Evolutionary conservation across 305 asterid species (phyloP).

Genomic region (Andrographis paniculata): DNA sequence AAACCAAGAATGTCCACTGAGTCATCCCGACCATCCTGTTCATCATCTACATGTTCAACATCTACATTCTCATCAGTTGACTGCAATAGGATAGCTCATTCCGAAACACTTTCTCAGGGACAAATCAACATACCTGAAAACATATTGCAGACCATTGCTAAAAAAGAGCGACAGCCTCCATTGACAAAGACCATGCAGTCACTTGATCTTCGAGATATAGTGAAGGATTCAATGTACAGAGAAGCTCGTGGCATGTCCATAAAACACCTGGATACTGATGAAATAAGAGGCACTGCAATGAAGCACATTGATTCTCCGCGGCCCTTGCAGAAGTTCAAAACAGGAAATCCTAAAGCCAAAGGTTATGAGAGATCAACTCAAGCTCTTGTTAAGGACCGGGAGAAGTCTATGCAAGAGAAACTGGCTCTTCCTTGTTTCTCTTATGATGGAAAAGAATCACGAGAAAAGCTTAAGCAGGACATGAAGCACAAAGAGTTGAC

Average conservation of each 20-base stretch:
- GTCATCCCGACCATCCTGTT: slow-evolving; percentile 52
- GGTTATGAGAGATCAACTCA: slow-evolving; percentile 33
- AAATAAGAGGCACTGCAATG: slow-evolving; percentile 46
- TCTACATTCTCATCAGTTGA: slow-evolving; percentile 59
- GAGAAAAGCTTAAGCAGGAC: slow-evolving; percentile 36
- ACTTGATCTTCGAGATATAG: slow-evolving; percentile 53
- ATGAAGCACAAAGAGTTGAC: slow-evolving; percentile 65
- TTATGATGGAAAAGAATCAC: slow-evolving; percentile 71
- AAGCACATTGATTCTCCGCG: slow-evolving; percentile 87
- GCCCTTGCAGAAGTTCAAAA: slow-evolving; percentile 40
- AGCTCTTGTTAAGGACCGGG: slow-evolving; percentile 25
- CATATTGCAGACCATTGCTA: slow-evolving; percentile 22
- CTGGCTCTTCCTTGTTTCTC: slow-evolving; percentile 55
- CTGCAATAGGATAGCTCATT: slow-evolving; percentile 32
- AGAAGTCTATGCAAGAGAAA: slow-evolving; percentile 35
- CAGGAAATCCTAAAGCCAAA: slow-evolving; percentile 29
- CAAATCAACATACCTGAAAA: slow-evolving; percentile 26
- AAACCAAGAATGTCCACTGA: slow-evolving; percentile 54
- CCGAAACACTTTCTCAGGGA: slow-evolving; percentile 26
- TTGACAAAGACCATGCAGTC: slow-evolving; percentile 25
- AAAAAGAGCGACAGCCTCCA: slow-evolving; percentile 25
- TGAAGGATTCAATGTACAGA: slow-evolving; percentile 79
- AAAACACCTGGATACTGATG: slow-evolving; percentile 40
- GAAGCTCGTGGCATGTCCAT: slow-evolving; percentile 62
- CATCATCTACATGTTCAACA: slow-evolving; percentile 53